Evolutionary conservation across 192 early-diverging fungal genomes (phyloP), one percentile per base, ranked within the genome.

Genomic region (Entrophospora sp.): DNA sequence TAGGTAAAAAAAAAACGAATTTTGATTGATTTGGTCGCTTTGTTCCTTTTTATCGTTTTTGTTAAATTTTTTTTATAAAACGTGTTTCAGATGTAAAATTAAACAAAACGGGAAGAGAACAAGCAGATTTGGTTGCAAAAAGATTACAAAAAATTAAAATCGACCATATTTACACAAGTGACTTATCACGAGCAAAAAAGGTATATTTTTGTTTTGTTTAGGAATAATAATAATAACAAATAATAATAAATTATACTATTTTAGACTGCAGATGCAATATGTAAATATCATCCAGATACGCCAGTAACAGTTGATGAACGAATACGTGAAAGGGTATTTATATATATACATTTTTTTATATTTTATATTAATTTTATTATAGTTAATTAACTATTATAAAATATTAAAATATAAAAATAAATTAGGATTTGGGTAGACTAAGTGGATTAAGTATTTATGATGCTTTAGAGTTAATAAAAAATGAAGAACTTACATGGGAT

Each of bases 81-180:
- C n/a, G n/a, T n/a, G n/a, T n/a, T 43, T 31, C 22, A 64, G 62
- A 64, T 9, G 51, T 46, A 64, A 64, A 24, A 24, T 37, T 64
- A 18, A 64, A 64, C 27, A 64, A 51, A 49, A 30, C 28, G 1
- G 62, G 62, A 24, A 64, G 31, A 38, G 62, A 64, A 51, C 62
- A 64, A 10, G 44, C 34, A 22, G 62, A 64, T 18, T 51, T 49
- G 22, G 62, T 51, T 24, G 44, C 31, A 16, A n/a, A 13, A 14
- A 44, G 62, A 8, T 64, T 64, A 51, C 46, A 46, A 46, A 64
- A 64, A 64, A 1, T 64, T 20, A 64, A 51, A 24, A 20, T 64
- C 27, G 45, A 48, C 28, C 62, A 64, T 64, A 64, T 64, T 36
- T 64, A 64, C 16, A 36, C 62, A 18, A 64, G 62, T 64, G 62